phyloP scores from a whole-genome alignment of 2,329 filamentous ascomycete genomes.

The Magnaporthiopsis rhizophila region DNA sequence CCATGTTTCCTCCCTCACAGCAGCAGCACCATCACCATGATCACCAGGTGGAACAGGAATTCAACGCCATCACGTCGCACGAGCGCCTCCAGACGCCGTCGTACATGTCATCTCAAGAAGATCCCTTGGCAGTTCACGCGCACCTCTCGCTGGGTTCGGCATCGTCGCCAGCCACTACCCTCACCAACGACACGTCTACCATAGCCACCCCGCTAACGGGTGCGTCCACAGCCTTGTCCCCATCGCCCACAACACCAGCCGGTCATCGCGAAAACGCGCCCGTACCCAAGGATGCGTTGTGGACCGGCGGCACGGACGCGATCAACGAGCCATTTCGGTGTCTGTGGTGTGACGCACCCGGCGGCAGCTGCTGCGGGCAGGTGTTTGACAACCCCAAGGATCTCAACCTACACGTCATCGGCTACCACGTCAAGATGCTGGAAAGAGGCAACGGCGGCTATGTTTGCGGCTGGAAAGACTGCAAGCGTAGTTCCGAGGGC shows the following conservation, averaged over 20 bases:
- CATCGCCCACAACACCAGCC: not conserved
- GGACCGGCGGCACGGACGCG: not conserved
- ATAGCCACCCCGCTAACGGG: not conserved
- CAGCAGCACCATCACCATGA: not conserved
- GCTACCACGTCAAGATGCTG: constrained; percentile 38
- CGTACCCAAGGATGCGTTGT: not conserved
- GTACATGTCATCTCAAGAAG: not conserved
- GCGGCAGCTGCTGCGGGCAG: constrained; percentile 17
- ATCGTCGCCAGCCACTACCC: not conserved
- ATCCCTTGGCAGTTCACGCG: not conserved
- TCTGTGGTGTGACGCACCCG: constrained; percentile 19
- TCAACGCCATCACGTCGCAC: not conserved
- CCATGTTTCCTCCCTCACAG: not conserved
- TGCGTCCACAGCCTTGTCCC: not conserved
- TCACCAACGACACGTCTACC: not conserved
- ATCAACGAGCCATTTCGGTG: constrained; percentile 13
- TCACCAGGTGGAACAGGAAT: not conserved
- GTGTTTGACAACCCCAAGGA: constrained; percentile 36
- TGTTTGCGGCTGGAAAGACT: constrained; percentile 48
- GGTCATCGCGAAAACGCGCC: not conserved
- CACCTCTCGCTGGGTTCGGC: constrained; percentile 2
- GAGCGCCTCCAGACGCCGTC: not conserved
- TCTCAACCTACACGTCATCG: constrained; percentile 48
- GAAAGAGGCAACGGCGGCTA: constrained; percentile 38
- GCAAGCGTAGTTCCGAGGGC: constrained; percentile 36